Evolutionary conservation across 148 eudicot genomes (phyloP), one percentile per base, ranked within the genome.

Genomic region (Pouteria glomerata): DNA sequence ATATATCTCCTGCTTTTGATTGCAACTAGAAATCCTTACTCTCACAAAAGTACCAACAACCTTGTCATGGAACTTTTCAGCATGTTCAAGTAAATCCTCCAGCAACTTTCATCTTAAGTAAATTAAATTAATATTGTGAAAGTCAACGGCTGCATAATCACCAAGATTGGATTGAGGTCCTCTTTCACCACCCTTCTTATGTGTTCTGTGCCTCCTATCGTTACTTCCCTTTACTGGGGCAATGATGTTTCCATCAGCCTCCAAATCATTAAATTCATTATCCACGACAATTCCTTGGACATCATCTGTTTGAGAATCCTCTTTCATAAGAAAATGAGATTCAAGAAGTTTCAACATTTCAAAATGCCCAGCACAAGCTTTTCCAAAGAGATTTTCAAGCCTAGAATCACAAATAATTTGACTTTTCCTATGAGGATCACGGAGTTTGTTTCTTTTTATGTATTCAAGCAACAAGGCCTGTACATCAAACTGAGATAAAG

Each of bases 321-420:
- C 94, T 76, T 87, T 88, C 35, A 84, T 45, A 70, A 88, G 77
- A 77, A 91, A 95, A 76, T 95, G 98, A 57, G 90, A 91, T 69
- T 95, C 98, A 31, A 95, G 88, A 68, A 95, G 98, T 81, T 95
- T 95, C 70, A 95, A 79, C 98, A 95, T 95, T 85, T 95, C 98
- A 85, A 95, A 91, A 82, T 95, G 98, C 48, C 91, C 98, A 68
- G 89, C 97, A 68, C 97, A 88, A 62, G 96, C 82, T 79, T 95
- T 95, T 57, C 93, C 97, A 79, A 95, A 95, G 33, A 95, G 80
- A 76, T 80, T 89, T 63, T 84, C 77, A 78, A 95, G 96, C 86
- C 96, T 91, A 19, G 88, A 67, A 83, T 95, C 98, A 79, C 98
- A 95, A 64, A 95, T 78, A 66, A 95, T 91, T 78, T 89, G 96